Evolutionary conservation across 768 basidiomycete genomes (phyloP).

Genomic region (Lyophyllum decastes): DNA sequence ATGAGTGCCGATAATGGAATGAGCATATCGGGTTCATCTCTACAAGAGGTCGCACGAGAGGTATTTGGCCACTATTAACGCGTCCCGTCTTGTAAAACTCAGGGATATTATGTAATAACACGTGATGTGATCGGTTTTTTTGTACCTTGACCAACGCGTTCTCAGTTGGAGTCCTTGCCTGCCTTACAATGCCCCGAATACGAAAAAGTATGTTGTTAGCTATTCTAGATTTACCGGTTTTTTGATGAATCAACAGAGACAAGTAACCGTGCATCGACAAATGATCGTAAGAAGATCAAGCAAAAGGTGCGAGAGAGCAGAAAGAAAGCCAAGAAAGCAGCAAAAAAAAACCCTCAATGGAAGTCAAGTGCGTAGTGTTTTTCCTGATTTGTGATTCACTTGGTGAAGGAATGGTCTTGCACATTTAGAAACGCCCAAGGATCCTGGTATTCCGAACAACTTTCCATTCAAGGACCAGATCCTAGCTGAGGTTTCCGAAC

Average conservation of each 20-base stretch:
- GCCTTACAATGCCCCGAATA: constrained; percentile 1
- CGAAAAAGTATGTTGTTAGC: not conserved
- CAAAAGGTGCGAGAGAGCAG: constrained; percentile 75
- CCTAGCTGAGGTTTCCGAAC: constrained; percentile 84
- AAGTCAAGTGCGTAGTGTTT: constrained; percentile 71
- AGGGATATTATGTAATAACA: not conserved
- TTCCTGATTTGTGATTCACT: not conserved
- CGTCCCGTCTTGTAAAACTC: no score
- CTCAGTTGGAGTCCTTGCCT: not conserved
- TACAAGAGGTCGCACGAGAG: no score
- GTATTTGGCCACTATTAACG: no score
- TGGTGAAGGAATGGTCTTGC: not conserved
- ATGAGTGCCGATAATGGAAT: no score
- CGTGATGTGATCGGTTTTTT: constrained; percentile 5
- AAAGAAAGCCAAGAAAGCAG: constrained; percentile 73
- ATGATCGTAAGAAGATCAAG: constrained; percentile 71
- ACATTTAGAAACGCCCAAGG: constrained; percentile 71
- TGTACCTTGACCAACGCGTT: not conserved
- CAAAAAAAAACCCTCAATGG: constrained; percentile 83
- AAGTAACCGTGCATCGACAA: constrained; percentile 74
- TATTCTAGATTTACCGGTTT: not conserved
- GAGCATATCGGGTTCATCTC: no score
- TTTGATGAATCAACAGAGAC: constrained; percentile 57
- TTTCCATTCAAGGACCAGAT: constrained; percentile 96
- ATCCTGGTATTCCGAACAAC: constrained; percentile 91